Percentiles rank a stretch among this genome's conserved stretches.
Conservation (phyloP, 208 protist species). For the Crithidia thermophila region DNA sequence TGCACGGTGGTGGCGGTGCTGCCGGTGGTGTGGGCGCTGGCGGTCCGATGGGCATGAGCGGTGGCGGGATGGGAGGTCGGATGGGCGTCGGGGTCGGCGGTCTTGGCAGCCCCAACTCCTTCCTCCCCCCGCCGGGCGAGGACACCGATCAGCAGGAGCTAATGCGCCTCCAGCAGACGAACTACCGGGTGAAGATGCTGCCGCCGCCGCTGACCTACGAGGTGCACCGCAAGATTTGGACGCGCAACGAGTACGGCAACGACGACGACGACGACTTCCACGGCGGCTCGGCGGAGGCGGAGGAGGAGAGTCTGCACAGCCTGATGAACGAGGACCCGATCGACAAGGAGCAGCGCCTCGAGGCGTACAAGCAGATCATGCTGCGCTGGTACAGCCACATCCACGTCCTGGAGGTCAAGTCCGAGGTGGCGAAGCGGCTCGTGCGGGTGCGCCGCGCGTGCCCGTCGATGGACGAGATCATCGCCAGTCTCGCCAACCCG, state of each 20-base stretch:
- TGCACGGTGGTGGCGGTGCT: neutral
- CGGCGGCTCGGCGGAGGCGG: slow-evolving; percentile 10
- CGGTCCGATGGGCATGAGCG: neutral
- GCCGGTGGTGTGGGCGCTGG: slow-evolving; percentile 4
- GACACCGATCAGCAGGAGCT: slow-evolving; percentile 40
- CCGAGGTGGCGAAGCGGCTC: slow-evolving; percentile 31
- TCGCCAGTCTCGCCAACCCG: slow-evolving; percentile 27
- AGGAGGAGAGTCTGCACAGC: slow-evolving; percentile 27
- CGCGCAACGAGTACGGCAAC: slow-evolving; percentile 36
- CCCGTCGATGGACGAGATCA: slow-evolving; percentile 31
- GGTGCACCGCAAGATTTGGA: slow-evolving; percentile 48
- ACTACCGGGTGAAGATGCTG: slow-evolving; percentile 57
- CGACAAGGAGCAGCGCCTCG: slow-evolving; percentile 37
- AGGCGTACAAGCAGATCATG: slow-evolving; percentile 49
- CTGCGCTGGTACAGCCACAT: slow-evolving; percentile 57
- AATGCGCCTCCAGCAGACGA: slow-evolving; percentile 32
- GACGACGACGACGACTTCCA: slow-evolving; percentile 33
- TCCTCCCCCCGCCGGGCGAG: slow-evolving; percentile 33
- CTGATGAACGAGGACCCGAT: slow-evolving; percentile 35
- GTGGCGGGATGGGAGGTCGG: too few species aligned
- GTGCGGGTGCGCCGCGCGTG: slow-evolving; percentile 30
- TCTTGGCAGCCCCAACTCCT: slow-evolving; percentile 21
- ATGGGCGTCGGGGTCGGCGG: slow-evolving; percentile 15
- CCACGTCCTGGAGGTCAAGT: slow-evolving; percentile 43
- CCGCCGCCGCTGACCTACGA: slow-evolving; percentile 50